Evolutionary conservation across 1,284 basidiomycete genomes (phyloP), one percentile per base, ranked within the genome.

Genomic region (Irpex sp.): DNA sequence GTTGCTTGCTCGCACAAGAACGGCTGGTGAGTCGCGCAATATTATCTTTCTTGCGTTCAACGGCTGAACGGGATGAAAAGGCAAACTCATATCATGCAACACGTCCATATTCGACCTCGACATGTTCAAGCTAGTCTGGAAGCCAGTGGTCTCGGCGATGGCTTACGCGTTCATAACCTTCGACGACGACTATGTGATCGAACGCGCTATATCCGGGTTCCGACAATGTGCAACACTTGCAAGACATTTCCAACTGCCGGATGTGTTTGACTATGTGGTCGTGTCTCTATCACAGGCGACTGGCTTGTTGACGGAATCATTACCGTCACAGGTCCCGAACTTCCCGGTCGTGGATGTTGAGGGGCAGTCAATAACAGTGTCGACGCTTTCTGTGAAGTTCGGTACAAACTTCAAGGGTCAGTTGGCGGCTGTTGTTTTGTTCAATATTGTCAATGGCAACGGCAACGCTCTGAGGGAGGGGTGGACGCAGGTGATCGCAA

Each of bases 371-470:
- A 78, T 98, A 64, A 97, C 95, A 0, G 91, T 99, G 21, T 98
- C 95, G 2, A 91, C 93, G 8, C 77, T 99, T 57, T 95, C 97
- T 0, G 89, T 98, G 61, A 90, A 89, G 67, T 99, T 99, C 71
- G 97, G 97, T 47, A 93, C 91, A 57, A 95, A 96, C 75, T 94
- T 98, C 79, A 94, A 96, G 74, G 92, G 94, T 6, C 97, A 99
- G 72, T 81, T 99, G 19, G 97, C 97, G 57, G 95, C 97, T 9
- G 97, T 99, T 8, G 95, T 99, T 3, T 77, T 99, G 37, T 99
- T 99, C 79, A 97, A 96, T 63, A 98, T 99, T 61, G 94, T 97
- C 15, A 98, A 98, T 70, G 94, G 95, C 6, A 96, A 98, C 74
- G 94, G 94, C n/a, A 92, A 94, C 68, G 92, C 95, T 4, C 86